These are phyloP conservation scores for Prunella vulgaris DNA, from an alignment of 257 asterid species.

Conservation along the genomic window DNA sequence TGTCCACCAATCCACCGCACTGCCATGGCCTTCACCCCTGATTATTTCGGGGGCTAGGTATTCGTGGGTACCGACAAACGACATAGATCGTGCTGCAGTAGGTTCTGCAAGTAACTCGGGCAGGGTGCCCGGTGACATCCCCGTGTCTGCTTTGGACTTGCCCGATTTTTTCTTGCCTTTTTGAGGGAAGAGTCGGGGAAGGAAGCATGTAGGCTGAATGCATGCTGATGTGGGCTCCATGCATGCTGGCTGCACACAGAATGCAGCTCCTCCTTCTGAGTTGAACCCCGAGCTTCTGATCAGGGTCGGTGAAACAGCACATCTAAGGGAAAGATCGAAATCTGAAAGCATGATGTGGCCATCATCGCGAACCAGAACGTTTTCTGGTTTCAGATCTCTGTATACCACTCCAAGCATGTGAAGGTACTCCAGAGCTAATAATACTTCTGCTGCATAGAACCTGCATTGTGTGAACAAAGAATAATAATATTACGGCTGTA, in stretches of 20 bases:
- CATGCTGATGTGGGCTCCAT: conserved; percentile 67
- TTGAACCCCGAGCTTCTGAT: conserved; percentile 44
- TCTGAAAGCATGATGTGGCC: conserved; percentile 93
- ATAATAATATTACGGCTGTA: neutral
- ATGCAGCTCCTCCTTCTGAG: conserved; percentile 49
- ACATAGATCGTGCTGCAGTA: conserved; percentile 78
- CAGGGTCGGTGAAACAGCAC: conserved; percentile 78
- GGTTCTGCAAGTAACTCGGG: conserved; percentile 88
- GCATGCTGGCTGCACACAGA: conserved; percentile 87
- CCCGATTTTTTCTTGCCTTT: conserved; percentile 50
- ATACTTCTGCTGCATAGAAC: conserved; percentile 86
- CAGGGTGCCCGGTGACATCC: conserved; percentile 33
- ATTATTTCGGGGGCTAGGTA: conserved; percentile 81
- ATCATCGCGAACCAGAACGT: conserved; percentile 82
- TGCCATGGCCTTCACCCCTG: conserved; percentile 90
- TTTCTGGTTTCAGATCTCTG: conserved; percentile 83
- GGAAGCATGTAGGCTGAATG: conserved; percentile 78
- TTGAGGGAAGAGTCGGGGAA: conserved; percentile 67
- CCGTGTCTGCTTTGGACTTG: conserved; percentile 43
- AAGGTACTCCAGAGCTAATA: conserved; percentile 80
- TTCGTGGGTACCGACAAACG: conserved; percentile 84
- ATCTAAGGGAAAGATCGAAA: conserved; percentile 74
- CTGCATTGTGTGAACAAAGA: conserved; percentile 26
- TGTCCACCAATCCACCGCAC: conserved; percentile 96
- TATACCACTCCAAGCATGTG: conserved; percentile 90